Base-by-base conservation (phyloP, 2,329 filamentous ascomycete genomes). In the Aspergillus proliferans region DNA sequence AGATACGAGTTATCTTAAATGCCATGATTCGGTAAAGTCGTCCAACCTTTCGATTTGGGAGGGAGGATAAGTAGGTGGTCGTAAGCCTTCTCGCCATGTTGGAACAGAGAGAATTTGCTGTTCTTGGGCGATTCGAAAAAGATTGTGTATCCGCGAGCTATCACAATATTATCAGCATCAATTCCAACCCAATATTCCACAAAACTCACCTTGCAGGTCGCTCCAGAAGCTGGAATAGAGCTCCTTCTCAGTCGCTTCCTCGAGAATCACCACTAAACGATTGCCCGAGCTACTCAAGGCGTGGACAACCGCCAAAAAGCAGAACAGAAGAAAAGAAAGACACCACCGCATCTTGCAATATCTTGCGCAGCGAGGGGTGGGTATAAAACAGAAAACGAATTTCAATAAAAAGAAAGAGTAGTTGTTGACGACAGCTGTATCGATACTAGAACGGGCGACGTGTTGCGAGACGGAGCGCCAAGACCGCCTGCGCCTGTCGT, bases 51-150 rank as follows among this genome's bases (percentile, higher is more conserved):
- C 28, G 88, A 83, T 72, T 92, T 95, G 52, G 85, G 83, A 46
- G 93, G 93, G 56, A 97, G 82, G 59, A 98, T 79, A 56, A 97
- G 71, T 56, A 97, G 75, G 72, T 98, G 92, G 73, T 97, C 92
- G 72, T 91, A 97, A 55, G 82, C 83, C 68, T 87, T 84, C 74
- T 93, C 88, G 66, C 92, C 93, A 55, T 93, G 83, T 65, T 83
- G 78, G 76, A 96, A 95, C 57, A 98, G 78, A 46, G 82, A 79
- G 61, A 97, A 74, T 45, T 78, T 76, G 47, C 89, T 82, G 67
- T 82, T 87, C 74, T 93, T 93, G 52, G 89, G 88, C 6, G 89
- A 90, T 68, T 91, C 83, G 67, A 90, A 91, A 34, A 81, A 80
- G 58, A 96, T 77, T 52, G 85, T 76, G 71, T 87, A 97, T 57